A percentile compares a stretch with the other conserved stretches of the same genome.
phyloP scores from a whole-genome alignment of 306 rosid genomes.

The Castanea mollissima region DNA sequence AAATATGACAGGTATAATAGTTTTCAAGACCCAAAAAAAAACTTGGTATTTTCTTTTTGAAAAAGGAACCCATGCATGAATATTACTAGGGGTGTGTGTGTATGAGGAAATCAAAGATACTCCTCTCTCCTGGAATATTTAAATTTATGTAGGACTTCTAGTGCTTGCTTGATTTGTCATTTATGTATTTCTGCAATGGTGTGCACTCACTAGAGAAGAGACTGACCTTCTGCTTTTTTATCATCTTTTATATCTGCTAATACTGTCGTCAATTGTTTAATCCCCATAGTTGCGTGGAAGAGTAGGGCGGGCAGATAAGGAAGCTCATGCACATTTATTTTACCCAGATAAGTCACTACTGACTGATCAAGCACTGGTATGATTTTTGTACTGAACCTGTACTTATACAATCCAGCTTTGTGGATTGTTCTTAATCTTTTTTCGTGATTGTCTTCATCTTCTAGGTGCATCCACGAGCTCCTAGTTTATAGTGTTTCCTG shows the following conservation, averaged over 20 bases:
- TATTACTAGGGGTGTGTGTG: too few relatives aligned
- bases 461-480: conserved; percentile 4
- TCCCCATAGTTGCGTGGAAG: conserved; percentile 87
- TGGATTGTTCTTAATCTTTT: not conserved
- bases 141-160: not conserved
- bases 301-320: conserved; percentile 97
- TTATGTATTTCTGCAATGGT: too few relatives aligned
- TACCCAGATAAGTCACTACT: conserved; percentile 77
- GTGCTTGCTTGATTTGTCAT: not conserved
- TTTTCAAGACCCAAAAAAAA: not conserved
- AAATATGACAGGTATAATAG: not conserved
- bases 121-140: not conserved
- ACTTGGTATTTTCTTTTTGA: not conserved
- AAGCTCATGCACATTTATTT: conserved; percentile 89
- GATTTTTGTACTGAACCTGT: conserved; percentile 24
- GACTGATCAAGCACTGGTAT: conserved; percentile 80
- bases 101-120: not conserved
- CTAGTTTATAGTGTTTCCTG: conserved; percentile 20
- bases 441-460: not conserved
- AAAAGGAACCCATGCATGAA: not conserved
- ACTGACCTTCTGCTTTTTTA: not conserved
- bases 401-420: not conserved
- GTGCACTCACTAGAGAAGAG: not conserved
- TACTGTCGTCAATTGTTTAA: conserved; percentile 10
- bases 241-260: conserved; percentile 5